Conservation (phyloP, 2,329 filamentous ascomycete genomes). For the Apiospora aurea region DNA sequence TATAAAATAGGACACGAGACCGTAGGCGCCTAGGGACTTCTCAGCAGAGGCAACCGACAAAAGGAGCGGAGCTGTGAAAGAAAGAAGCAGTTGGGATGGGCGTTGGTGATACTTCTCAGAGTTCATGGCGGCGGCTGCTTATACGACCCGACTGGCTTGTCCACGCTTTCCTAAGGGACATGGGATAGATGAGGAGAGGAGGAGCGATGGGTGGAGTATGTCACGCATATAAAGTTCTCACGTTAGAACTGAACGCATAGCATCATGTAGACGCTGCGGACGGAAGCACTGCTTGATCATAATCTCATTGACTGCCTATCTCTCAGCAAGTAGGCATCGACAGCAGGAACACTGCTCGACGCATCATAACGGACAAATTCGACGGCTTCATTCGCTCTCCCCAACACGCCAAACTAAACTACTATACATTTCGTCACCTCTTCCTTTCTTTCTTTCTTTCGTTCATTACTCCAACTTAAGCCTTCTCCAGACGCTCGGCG, state of each 20-base stretch:
- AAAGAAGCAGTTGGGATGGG: background rate
- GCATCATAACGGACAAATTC: background rate
- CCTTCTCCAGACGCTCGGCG: conserved; percentile 40
- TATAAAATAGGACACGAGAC: background rate
- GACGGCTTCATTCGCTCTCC: conserved; percentile 12
- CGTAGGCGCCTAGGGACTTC: background rate
- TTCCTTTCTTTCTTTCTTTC: background rate
- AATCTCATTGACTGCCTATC: background rate
- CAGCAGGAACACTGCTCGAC: background rate
- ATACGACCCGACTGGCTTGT: background rate
- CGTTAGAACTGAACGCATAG: background rate
- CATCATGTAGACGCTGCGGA: background rate
- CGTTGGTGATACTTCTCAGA: background rate
- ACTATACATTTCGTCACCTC: background rate
- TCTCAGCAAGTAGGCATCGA: background rate
- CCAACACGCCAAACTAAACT: background rate
- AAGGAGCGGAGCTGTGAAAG: background rate
- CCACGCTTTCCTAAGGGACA: background rate
- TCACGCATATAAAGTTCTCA: background rate
- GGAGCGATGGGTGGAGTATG: background rate
- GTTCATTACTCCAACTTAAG: conserved; percentile 26
- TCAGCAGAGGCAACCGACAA: background rate
- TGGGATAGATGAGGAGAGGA: too few relatives aligned
- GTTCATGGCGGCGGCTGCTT: conserved; percentile 4
- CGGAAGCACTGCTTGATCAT: background rate